These are phyloP conservation scores for Hansenula sp. DNA, from an alignment of 1,139 yeast species.

Conservation along the genomic window DNA sequence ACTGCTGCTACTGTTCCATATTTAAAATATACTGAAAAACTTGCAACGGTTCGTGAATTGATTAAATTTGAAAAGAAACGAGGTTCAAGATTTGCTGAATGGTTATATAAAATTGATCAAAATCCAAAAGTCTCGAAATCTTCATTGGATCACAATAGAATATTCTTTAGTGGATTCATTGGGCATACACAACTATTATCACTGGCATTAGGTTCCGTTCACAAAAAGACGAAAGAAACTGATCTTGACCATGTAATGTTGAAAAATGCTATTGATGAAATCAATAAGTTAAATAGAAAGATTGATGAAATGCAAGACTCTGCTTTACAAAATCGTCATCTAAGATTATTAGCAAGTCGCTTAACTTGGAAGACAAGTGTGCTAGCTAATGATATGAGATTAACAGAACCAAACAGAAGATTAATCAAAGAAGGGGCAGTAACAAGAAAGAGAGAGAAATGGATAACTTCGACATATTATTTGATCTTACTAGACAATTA, in stretches of 20 bases:
- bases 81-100: constrained; percentile 43
- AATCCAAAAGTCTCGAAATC: constrained; percentile 35
- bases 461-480: constrained; percentile 43
- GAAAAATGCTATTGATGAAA: constrained; percentile 48
- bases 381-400: constrained; percentile 38
- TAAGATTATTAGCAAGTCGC: constrained; percentile 44
- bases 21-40: constrained; percentile 52
- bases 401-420: constrained; percentile 53
- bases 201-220: constrained; percentile 58
- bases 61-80: constrained; percentile 48
- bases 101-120: constrained; percentile 46
- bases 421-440: constrained; percentile 61
- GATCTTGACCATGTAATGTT: constrained; percentile 56
- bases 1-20: constrained; percentile 52
- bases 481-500: constrained; percentile 71
- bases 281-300: constrained; percentile 39
- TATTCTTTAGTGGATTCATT: constrained; percentile 73
- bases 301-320: constrained; percentile 52
- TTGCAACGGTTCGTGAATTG: constrained; percentile 50
- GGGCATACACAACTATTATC: constrained; percentile 73
- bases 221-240: constrained; percentile 43
- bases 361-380: constrained; percentile 43
- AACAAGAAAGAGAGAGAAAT: constrained; percentile 58
- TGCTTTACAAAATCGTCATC: constrained; percentile 50
- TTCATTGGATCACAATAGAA: constrained; percentile 50